phyloP scores from a whole-genome alignment of 441 rosid genomes.

The Adansonia grandidieri region DNA sequence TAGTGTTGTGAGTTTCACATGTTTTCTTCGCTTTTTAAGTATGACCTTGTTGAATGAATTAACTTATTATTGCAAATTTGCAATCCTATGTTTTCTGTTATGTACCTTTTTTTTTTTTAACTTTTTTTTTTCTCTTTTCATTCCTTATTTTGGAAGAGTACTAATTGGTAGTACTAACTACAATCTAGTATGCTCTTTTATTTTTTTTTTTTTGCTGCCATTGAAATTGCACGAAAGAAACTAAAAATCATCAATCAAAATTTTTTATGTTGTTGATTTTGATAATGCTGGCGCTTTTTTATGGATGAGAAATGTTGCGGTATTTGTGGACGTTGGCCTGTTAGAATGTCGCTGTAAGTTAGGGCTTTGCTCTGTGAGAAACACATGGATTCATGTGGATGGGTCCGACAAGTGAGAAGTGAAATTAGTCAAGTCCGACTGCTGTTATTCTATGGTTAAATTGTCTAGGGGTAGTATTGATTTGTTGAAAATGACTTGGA shows the following conservation, averaged over 20 bases:
- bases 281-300: not conserved
- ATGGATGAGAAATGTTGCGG: not conserved
- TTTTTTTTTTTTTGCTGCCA: not conserved
- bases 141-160: not conserved
- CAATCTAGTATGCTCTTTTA: not conserved
- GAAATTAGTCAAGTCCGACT: not conserved
- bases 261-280: not conserved
- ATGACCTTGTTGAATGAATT: not conserved
- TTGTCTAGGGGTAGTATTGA: not conserved
- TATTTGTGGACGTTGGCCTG: not conserved
- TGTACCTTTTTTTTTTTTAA: not conserved
- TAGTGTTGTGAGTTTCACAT: not conserved
- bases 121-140: not conserved
- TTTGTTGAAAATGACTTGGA: not conserved
- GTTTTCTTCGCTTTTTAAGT: not conserved
- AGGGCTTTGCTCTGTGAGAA: conserved; percentile 11
- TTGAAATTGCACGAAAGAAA: not conserved
- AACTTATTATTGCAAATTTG: not conserved
- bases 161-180: not conserved
- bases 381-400: not conserved
- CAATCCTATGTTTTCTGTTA: not conserved
- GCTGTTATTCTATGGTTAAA: not conserved
- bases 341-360: not conserved
- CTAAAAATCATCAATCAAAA: not conserved
- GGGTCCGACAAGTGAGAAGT: too few relatives aligned